Base-by-base conservation (phyloP, 306 rosid species). In the Mucuna pruriens region DNA sequence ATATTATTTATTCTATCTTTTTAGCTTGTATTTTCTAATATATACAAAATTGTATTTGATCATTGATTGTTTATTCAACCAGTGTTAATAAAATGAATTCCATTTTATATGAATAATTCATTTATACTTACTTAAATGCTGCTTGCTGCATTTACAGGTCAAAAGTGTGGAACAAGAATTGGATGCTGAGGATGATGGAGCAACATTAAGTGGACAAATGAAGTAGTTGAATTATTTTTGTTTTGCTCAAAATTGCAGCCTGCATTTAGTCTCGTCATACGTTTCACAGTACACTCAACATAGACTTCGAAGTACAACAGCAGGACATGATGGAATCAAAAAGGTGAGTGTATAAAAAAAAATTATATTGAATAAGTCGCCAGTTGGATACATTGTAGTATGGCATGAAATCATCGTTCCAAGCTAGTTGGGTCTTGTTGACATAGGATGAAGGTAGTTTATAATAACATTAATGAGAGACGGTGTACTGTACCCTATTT, bases 101-200 rank as follows among this genome's bases (percentile, higher is more conserved):
- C 55, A 75, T 17, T 52, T 72, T 26, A 12, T 70, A 70, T 1
- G 13, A 71, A 9, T 36, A 2, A 38, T 66, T 66, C 42, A 40
- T 40, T 40, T 44, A 22, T 57, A 29, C 61, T 10, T 40, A 44
- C 2, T 7, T 26, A 62, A 52, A 31, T 42, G 68, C 11, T 72
- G 57, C 81, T 66, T 76, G 38, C 12, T 78, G 44, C 75, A 63
- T 81, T 63, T 87, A 63, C 90, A 95, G 99, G 97, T 95, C 71
- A 95, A 93, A 90, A 86, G 90, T 22, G 99, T 95, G 46, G 98
- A 93, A 85, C 90, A 95, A 88, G 98, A 93, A 84, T 12, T 88
- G 33, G 99, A 95, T 79, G 86, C 77, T 2, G 98, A 91, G 61
- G 92, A 88, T 13, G 97, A 88, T 84, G 91, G 83, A 61, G 91